These are phyloP conservation scores for Cornus controversa DNA, from an alignment of 148 eudicot species.

Conservation along the genomic window DNA sequence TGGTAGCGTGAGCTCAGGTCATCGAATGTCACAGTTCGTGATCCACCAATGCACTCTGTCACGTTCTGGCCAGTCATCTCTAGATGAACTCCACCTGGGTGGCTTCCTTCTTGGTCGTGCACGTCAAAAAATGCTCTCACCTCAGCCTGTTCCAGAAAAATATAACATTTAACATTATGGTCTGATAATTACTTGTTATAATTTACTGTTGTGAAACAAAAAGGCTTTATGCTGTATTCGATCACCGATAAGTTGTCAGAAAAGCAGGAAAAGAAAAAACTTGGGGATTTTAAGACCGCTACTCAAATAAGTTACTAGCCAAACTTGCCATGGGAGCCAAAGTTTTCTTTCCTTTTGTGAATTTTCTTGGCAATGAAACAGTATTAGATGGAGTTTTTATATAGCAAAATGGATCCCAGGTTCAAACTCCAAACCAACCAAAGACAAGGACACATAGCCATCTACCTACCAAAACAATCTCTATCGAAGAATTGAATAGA, in stretches of 20 bases:
- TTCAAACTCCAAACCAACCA: not conserved
- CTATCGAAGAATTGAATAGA: not conserved
- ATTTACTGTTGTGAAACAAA: not conserved
- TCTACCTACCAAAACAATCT: not conserved
- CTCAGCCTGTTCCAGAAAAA: constrained; percentile 39
- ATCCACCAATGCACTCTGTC: constrained; percentile 64
- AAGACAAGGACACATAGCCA: not conserved
- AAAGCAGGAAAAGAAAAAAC: too few relatives aligned
- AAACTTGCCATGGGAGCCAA: too few relatives aligned
- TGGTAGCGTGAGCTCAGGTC: constrained; percentile 64
- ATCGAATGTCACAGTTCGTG: constrained; percentile 55
- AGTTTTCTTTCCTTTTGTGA: not conserved
- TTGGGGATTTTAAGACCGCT: too few relatives aligned
- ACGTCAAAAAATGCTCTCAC: constrained; percentile 65
- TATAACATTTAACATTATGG: not conserved
- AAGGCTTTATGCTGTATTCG: too few relatives aligned
- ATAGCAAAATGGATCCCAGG: not conserved
- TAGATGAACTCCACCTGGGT: constrained; percentile 59
- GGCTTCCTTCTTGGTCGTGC: constrained; percentile 70
- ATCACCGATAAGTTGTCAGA: too few relatives aligned
- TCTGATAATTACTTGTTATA: too few relatives aligned
- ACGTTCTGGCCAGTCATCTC: constrained; percentile 72
- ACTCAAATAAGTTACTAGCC: too few relatives aligned
- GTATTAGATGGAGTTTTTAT: not conserved
- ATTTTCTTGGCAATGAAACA: not conserved